Evolutionary conservation across 306 rosid species (phyloP), one percentile per base, ranked within the genome.

Genomic region (Cucumis hystrix): DNA sequence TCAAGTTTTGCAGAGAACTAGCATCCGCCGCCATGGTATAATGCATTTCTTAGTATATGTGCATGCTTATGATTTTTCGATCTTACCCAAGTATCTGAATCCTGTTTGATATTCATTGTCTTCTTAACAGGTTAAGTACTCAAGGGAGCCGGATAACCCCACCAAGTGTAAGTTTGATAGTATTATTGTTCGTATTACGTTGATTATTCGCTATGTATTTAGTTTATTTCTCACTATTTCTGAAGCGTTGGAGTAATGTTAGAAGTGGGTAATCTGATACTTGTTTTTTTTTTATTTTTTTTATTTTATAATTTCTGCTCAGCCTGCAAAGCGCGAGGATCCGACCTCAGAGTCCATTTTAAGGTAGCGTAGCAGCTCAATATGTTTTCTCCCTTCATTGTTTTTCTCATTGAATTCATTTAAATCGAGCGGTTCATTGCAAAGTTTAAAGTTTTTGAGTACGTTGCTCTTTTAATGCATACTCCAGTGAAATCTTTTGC

Each of bases 301-400:
- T n/a, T n/a, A n/a, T n/a, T n/a, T n/a, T n/a, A n/a, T n/a, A n/a
- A 54, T 14, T 20, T 62, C 23, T 45, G 20, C 85, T 80, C 90
- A 94, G 98, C 98, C 33, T 90, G 96, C 90, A 94, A 94, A 84
- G 97, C 98, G 5, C 88, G 98, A 64, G 97, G 98, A n/a, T 86
- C 90, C 2, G 96, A 94, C 58, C 97, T 94, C 80, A 88, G 98
- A 80, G 97, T 91, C 35, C 98, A 94, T 82, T 94, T 94, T 73
- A 94, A 94, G 98, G 98, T 94, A 84, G 54, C 51, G n/a, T 33
- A 39, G 25, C 13, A 68, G 18, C 16, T 6, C 8, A 10, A 47
- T 8, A 2, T 45, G 15, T 13, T 12, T 16, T 20, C 54, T 23
- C 41, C 12, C 8, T 56, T 13, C 3, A 13, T 18, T 20, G n/a